Evolutionary conservation across 2,329 filamentous ascomycete species (phyloP), one percentile per base, ranked within the genome.

Genomic region (Sporothrix brasiliensis): DNA sequence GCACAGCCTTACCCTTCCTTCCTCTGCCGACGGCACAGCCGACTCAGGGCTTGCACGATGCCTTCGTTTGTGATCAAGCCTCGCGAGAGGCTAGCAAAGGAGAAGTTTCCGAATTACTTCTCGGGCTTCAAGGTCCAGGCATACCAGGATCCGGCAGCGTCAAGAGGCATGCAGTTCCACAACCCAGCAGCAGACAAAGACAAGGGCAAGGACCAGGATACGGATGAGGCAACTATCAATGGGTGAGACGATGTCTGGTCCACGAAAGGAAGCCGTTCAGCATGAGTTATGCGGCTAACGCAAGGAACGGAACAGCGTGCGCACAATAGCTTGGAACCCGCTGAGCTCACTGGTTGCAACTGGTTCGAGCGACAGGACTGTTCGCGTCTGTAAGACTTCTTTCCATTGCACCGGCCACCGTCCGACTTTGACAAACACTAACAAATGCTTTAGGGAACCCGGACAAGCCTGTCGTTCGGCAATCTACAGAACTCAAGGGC

Each of bases 291-390:
- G 9, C 39, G 7, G 41, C 50, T 69, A 27, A 44, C 39, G 2
- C 16, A 16, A 27, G 14, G 27, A 60, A 61, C 49, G 68, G 7
- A 14, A 54, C 74, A 93, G 90, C 73, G 85, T 96, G 70, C 89
- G 92, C 53, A 90, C 91, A 1, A 89, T 98, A 74, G 90, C 92
- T 52, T 98, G 94, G 94, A 97, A 94, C 74, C 92, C 94, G 0
- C 84, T 92, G 0, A 93, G 94, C 47, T 91, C 88, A 10, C 84
- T 95, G 72, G 89, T 98, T 72, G 94, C 94, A 0, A 96, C 94
- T 0, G 93, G 93, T 3, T 87, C 90, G 6, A 82, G 85, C 30
- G 89, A 92, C 76, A 88, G 86, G 74, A 91, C 87, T 10, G 80
- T 94, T 69, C 88, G 92, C 75, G 89, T 94, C 63, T 94, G 92